These are phyloP conservation scores for Neonectria punicea DNA, from an alignment of 2,329 filamentous ascomycete species.

Conservation along the genomic window DNA sequence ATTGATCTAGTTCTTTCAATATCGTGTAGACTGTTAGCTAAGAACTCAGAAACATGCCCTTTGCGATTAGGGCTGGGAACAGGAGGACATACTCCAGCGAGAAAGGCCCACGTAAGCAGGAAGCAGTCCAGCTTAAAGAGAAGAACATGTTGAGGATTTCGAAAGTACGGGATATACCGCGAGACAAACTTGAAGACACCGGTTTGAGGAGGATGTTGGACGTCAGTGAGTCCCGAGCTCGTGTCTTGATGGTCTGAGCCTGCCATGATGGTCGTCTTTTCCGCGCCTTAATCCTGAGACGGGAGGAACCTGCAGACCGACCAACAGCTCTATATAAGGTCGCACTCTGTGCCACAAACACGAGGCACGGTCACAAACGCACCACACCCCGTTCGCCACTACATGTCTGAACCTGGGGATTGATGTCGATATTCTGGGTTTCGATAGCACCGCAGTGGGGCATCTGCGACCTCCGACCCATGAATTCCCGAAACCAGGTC, in stretches of 20 bases:
- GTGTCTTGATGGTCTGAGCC: slow-evolving; percentile 3
- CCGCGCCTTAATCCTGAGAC: neutral
- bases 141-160: slow-evolving; percentile 46
- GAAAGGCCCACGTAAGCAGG: slow-evolving; percentile 50
- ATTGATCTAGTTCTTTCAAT: slow-evolving; percentile 52
- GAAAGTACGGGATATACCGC: slow-evolving; percentile 39
- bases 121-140: slow-evolving; percentile 49
- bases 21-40: slow-evolving; percentile 22
- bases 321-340: slow-evolving; percentile 13
- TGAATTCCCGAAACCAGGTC: slow-evolving; percentile 16
- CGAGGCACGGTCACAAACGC: slow-evolving; percentile 13
- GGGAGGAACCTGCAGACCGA: neutral
- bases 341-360: slow-evolving; percentile 2
- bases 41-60: neutral
- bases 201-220: slow-evolving; percentile 25
- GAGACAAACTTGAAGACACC: slow-evolving; percentile 35
- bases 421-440: slow-evolving; percentile 15
- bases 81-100: slow-evolving; percentile 41
- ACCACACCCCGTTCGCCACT: slow-evolving; percentile 3
- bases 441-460: slow-evolving; percentile 26
- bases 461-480: slow-evolving; percentile 16
- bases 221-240: slow-evolving; percentile 1
- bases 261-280: neutral
- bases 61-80: neutral
- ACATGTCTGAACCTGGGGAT: neutral